Base-by-base conservation (phyloP, 345 rosid species). In the Citrus maxima region DNA sequence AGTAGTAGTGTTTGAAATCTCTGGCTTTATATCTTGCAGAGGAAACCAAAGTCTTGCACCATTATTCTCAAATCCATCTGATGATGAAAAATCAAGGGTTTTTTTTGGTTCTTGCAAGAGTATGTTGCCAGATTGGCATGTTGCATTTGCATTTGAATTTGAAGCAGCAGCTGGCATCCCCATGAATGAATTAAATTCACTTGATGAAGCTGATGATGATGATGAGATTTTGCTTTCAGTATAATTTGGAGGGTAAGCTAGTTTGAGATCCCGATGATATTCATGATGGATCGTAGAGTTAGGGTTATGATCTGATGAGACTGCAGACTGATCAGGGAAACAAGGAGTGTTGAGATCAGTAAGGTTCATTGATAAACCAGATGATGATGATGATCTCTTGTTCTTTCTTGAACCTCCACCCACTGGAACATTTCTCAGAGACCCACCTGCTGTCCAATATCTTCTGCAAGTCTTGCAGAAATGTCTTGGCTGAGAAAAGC, bases 331-430 rank as follows among this genome's bases (percentile, higher is more conserved):
- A 13, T 78, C 73, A 60, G 75, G 65, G 67, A 56, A 63, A 55
- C 8, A 51, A 7, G 70, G 76, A 3, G 72, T 59, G 56, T 30
- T 80, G 38, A 77, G 70, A 76, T 79, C 86, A 60, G 28, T 69
- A 69, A 82, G 70, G 34, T 82, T 83, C 76, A 80, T 82, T 10
- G 86, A 65, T 38, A 81, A 75, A 63, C 79, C 78, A 22, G 81
- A 30, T 22, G 77, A 24, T 28, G 86, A 27, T 18, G 89, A 37
- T 3, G 89, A 62, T 80, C 81, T 87, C 77, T 85, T 87, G 80
- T 86, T 87, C 87, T 89, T 89, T 78, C 92, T 86, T 55, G 89
- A 89, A 30, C 88, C 90, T 28, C 92, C 90, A 24, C 92, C 92
- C 1, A 89, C 92, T 56, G 92, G 92, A 65, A 89, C 88, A 80